Evolutionary conservation across 148 eudicot genomes (phyloP).

Genomic region (Silene uniflora): DNA sequence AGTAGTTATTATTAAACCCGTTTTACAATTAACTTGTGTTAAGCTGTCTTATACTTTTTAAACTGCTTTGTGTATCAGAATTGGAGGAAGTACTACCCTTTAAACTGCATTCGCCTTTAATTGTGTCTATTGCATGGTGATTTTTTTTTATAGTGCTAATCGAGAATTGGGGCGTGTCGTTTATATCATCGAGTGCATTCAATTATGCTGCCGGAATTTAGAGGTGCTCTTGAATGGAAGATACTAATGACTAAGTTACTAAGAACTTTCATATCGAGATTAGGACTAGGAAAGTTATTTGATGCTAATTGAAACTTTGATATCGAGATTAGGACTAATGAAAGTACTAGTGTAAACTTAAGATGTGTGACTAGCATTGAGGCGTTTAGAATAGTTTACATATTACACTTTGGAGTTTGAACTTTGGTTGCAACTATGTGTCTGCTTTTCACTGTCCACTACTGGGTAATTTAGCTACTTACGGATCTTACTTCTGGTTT

Average conservation of each 20-base stretch:
- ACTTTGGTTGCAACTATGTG: too few species aligned
- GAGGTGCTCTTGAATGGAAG: too few species aligned
- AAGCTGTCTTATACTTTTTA: too few species aligned
- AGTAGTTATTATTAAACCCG: too few species aligned
- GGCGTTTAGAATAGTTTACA: not conserved
- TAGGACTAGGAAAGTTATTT: not conserved
- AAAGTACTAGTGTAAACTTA: not conserved
- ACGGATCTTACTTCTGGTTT: not conserved
- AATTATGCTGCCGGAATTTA: not conserved
- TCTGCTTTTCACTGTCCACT: not conserved
- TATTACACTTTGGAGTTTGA: not conserved
- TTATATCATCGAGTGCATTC: not conserved
- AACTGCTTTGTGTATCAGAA: too few species aligned
- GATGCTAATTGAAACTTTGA: too few species aligned
- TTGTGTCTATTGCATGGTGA: too few species aligned
- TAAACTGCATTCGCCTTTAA: too few species aligned
- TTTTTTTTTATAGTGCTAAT: too few species aligned
- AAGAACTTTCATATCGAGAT: not conserved
- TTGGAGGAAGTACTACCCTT: too few species aligned
- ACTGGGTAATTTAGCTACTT: not conserved
- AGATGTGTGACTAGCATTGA: not conserved
- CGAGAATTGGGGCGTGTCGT: not conserved
- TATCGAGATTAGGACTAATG: too few species aligned
- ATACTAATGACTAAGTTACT: not conserved
- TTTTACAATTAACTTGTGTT: too few species aligned